phyloP scores from a whole-genome alignment of 805 yeast species.

The Pachysolen tannophilus region DNA sequence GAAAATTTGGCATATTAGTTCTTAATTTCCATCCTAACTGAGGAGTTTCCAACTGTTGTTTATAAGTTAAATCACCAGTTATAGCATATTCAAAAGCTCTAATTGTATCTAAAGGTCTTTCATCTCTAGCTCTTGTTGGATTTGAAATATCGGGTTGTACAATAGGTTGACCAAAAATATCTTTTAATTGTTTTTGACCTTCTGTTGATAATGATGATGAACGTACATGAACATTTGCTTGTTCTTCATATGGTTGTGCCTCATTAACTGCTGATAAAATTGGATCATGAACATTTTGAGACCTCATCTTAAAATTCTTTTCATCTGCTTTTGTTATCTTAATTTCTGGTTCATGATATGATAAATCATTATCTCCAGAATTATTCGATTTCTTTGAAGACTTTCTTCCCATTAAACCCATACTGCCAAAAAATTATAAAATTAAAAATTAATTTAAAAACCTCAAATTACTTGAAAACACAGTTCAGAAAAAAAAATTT shows the following conservation, averaged over 20 bases:
- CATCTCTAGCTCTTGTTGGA: conserved; percentile 90
- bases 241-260: conserved; percentile 87
- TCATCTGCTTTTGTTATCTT: conserved; percentile 44
- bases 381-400: not conserved
- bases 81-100: conserved; percentile 90
- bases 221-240: conserved; percentile 27
- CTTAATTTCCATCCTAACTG: conserved; percentile 83
- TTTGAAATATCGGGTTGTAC: conserved; percentile 78
- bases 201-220: conserved; percentile 21
- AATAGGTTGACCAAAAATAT: conserved; percentile 82
- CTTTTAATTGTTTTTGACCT: conserved; percentile 46
- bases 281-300: conserved; percentile 81
- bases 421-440: no score
- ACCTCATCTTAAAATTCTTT: conserved; percentile 50
- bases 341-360: conserved; percentile 23
- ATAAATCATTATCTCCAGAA: conserved; percentile 12
- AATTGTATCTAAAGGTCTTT: conserved; percentile 94
- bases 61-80: conserved; percentile 76
- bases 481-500: no score
- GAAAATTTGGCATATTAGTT: conserved; percentile 53
- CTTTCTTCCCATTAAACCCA: conserved; percentile 9
- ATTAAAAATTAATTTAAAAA: no score
- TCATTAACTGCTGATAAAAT: conserved; percentile 88
- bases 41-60: conserved; percentile 74
- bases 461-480: no score